These are phyloP conservation scores for Podaxis pistillaris DNA, from an alignment of 768 basidiomycete species.

Conservation along the genomic window DNA sequence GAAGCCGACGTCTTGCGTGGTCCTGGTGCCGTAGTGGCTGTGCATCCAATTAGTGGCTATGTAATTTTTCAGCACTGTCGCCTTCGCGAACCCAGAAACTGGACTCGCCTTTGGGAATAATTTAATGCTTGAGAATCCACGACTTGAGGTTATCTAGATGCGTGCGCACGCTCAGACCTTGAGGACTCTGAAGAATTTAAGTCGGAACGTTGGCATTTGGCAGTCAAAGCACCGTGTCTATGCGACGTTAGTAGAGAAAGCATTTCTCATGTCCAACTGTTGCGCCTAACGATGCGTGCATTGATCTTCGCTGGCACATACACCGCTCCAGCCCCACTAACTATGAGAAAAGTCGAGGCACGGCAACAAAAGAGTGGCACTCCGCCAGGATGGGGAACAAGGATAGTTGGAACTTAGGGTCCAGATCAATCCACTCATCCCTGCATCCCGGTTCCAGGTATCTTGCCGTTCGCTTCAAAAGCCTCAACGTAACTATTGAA, in stretches of 20 bases:
- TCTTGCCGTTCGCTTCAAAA: not conserved
- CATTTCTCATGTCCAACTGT: not conserved
- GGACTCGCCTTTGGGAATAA: not conserved
- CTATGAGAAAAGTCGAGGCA: not conserved
- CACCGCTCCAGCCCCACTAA: not conserved
- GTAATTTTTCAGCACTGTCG: not conserved
- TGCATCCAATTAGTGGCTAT: not conserved
- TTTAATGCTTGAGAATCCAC: not conserved
- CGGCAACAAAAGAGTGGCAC: too few species aligned
- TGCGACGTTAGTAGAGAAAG: not conserved
- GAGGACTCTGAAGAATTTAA: not conserved
- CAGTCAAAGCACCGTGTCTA: not conserved
- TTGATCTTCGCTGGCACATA: not conserved
- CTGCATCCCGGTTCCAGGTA: not conserved
- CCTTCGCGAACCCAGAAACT: not conserved
- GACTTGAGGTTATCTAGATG: not conserved
- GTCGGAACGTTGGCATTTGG: not conserved
- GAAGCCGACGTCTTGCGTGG: conserved; percentile 9
- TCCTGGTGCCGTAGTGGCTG: not conserved
- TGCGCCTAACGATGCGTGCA: not conserved
- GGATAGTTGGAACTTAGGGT: not conserved
- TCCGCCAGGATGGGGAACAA: too few species aligned
- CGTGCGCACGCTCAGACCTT: not conserved
- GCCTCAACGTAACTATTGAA: too few species aligned
- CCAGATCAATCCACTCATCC: not conserved